Conservation (phyloP, 352 stramenopile genomes). For the Phytopythium ostracodes region DNA sequence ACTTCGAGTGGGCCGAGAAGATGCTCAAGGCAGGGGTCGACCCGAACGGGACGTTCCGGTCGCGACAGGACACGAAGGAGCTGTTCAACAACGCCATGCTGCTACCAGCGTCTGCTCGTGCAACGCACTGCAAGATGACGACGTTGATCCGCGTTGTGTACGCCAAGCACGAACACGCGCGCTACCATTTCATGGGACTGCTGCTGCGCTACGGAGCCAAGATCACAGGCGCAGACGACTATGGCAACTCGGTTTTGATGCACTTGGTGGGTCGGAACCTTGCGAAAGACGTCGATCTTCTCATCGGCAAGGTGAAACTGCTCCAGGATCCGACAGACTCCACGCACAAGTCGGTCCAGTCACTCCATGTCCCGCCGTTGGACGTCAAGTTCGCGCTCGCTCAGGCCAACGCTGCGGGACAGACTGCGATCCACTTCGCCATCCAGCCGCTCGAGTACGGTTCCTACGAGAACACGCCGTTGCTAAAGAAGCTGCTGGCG, state of each 20-base stretch:
- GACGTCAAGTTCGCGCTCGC: slow-evolving; percentile 42
- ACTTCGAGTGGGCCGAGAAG: slow-evolving; percentile 41
- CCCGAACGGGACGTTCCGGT: slow-evolving; percentile 42
- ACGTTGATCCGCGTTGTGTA: slow-evolving; percentile 47
- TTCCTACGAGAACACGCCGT: slow-evolving; percentile 58
- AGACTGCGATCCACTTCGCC: slow-evolving; percentile 57
- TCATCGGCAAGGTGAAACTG: slow-evolving; percentile 36
- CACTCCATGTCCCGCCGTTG: slow-evolving; percentile 35
- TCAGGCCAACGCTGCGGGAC: slow-evolving; percentile 32
- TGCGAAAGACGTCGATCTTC: slow-evolving; percentile 34
- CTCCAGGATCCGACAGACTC: slow-evolving; percentile 33
- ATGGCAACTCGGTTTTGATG: slow-evolving; percentile 59
- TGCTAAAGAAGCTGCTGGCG: slow-evolving; percentile 46
- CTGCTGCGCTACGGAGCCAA: slow-evolving; percentile 62
- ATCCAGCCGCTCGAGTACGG: slow-evolving; percentile 52
- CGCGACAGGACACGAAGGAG: slow-evolving; percentile 15
- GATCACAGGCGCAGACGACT: slow-evolving; percentile 34
- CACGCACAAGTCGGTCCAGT: slow-evolving; percentile 24
- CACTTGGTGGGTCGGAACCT: slow-evolving; percentile 56
- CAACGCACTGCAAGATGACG: slow-evolving; percentile 23
- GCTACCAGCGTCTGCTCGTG: slow-evolving; percentile 11
- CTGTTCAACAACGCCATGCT: slow-evolving; percentile 38
- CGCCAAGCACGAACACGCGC: slow-evolving; percentile 16
- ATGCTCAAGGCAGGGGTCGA: slow-evolving; percentile 56
- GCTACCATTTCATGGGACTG: slow-evolving; percentile 39